Evolutionary conservation across 257 asterid species (phyloP), one percentile per base, ranked within the genome.

Genomic region (Agastache rugosa): DNA sequence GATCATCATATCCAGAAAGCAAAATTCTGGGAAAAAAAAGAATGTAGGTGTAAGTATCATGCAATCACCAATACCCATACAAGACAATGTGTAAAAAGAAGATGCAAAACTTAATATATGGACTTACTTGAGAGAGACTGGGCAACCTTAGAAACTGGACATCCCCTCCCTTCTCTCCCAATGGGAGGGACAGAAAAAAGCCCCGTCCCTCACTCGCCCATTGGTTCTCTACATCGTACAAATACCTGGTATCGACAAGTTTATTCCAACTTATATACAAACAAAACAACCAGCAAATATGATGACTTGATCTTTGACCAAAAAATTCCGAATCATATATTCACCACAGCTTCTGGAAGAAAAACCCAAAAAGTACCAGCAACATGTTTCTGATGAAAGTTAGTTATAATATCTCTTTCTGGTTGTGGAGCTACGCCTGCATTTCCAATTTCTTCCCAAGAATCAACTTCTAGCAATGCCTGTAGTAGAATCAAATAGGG

Each of bases 141-240:
- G 76, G 80, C 25, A 51, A 59, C 71, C 68, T 60, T 48, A 55
- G 71, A 77, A 77, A 74, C 69, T 54, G 78, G 74, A 20, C 59
- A 39, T 37, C 78, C 69, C 67, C 67, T 37, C 66, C 63, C 58
- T 20, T 37, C 66, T 35, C 64, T 14, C 60, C 23, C 54, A 50
- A 51, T 37, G 48, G 34, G 41, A 70, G 72, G 48, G 68, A 29
- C 34, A 22, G 48, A 50, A 53, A 27, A 65, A 61, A 45, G 37
- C 72, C 58, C 25, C 31, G 20, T 63, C 37, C 34, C 29, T 56
- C 70, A 37, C 15, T n/a, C 25, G 4, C 19, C 31, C 59, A 4
- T 42, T 50, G 60, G 63, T 41, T 60, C 72, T 66, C 39, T 47
- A 63, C 34, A 37, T 31, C 3, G 60, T 67, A 69, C 12, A 63